Conservation (phyloP, 371 early-diverging fungal genomes). For the Rhizopus microsporus region DNA sequence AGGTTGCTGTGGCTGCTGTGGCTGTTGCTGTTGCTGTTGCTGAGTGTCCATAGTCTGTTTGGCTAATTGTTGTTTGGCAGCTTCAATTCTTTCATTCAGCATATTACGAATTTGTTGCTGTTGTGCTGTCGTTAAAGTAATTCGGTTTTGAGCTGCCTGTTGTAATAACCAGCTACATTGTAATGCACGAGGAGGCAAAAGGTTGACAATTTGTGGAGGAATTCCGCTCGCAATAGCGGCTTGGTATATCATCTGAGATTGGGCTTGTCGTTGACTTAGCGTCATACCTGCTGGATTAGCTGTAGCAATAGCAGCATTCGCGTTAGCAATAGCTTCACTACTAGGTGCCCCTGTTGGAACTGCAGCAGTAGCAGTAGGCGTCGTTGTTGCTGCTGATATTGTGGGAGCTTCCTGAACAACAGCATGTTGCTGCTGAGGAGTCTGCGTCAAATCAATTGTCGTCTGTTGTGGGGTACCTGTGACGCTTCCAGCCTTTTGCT, state of each 20-base stretch:
- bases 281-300: slow-evolving; percentile 21
- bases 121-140: slow-evolving; percentile 25
- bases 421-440: slow-evolving; percentile 6
- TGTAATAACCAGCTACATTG: slow-evolving; percentile 44
- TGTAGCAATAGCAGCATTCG: slow-evolving; percentile 5
- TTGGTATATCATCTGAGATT: slow-evolving; percentile 38
- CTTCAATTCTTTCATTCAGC: slow-evolving; percentile 35
- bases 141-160: slow-evolving; percentile 37
- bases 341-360: neutral
- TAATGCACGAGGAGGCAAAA: slow-evolving; percentile 37
- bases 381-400: slow-evolving; percentile 2
- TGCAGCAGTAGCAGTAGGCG: neutral
- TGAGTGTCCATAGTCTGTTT: slow-evolving; percentile 9
- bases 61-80: slow-evolving; percentile 21
- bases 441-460: slow-evolving; percentile 2
- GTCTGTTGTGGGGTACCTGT: slow-evolving; percentile 10
- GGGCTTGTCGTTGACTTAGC: slow-evolving; percentile 19
- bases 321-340: neutral
- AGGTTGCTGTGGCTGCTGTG: neutral
- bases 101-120: slow-evolving; percentile 34
- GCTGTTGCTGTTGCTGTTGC: slow-evolving; percentile 7
- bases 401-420: neutral
- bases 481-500: slow-evolving; percentile 16
- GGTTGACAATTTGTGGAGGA: slow-evolving; percentile 36
- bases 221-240: slow-evolving; percentile 42